A percentile compares a stretch with the other conserved stretches of the same genome.
Evolutionary conservation across 1,284 basidiomycete genomes (phyloP).

Genomic region (Puccinia coronata): DNA sequence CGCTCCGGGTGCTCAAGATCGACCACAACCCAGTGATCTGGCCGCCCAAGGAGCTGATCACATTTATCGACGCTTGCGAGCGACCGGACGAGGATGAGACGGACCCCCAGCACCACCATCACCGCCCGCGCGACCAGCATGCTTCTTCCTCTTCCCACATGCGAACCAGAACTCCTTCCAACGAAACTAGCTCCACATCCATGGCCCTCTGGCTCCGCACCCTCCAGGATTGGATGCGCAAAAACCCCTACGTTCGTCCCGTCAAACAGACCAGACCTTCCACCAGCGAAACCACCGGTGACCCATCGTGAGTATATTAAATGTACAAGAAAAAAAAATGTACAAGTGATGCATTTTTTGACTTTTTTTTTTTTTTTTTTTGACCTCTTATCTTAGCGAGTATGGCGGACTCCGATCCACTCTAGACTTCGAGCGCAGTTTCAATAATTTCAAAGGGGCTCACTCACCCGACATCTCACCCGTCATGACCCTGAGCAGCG

Average conservation of each 20-base stretch:
- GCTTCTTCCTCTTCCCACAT: constrained; percentile 62
- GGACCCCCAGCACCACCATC: too few relatives aligned
- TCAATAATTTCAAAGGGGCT: constrained; percentile 3
- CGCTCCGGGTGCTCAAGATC: constrained; percentile 77
- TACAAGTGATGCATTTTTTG: too few relatives aligned
- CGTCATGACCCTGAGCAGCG: constrained; percentile 2
- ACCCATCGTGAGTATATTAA: constrained; percentile 10
- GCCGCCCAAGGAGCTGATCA: constrained; percentile 64
- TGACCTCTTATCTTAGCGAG: background rate
- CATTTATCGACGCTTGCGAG: constrained; percentile 44
- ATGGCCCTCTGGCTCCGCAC: constrained; percentile 67
- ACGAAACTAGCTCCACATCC: constrained; percentile 64
- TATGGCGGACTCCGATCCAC: background rate
- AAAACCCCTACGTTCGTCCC: constrained; percentile 52
- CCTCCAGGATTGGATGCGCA: constrained; percentile 72
- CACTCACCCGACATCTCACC: constrained; percentile 32
- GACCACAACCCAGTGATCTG: constrained; percentile 91
- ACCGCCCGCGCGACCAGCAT: constrained; percentile 64
- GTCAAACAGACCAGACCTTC: constrained; percentile 38
- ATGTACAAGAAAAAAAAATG: too few relatives aligned
- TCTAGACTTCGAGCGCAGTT: constrained; percentile 1
- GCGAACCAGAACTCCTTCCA: constrained; percentile 62
- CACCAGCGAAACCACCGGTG: constrained; percentile 16
- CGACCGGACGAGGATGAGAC: constrained; percentile 32
- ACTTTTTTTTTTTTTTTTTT: constrained; percentile 14